Evolutionary conservation across 768 basidiomycete species (phyloP).

Genomic region (Dacryopinax primogenitus): DNA sequence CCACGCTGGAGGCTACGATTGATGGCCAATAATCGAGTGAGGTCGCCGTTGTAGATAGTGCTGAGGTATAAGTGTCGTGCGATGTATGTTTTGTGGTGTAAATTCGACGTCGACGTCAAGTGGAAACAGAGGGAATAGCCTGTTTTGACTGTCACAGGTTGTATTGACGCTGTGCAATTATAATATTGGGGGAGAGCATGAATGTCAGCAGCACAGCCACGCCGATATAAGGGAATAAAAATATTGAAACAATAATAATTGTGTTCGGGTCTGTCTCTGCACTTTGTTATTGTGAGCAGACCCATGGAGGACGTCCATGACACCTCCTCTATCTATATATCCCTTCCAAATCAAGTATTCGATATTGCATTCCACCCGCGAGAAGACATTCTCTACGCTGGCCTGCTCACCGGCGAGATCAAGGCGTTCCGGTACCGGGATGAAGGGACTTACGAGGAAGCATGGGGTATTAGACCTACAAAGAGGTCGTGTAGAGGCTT

Average conservation of each 20-base stretch:
- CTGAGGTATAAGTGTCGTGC: background rate
- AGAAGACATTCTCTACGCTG: constrained; percentile 49
- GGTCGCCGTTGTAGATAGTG: background rate
- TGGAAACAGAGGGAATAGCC: background rate
- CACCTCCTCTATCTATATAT: constrained; percentile 37
- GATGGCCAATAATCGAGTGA: background rate
- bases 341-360: constrained; percentile 67
- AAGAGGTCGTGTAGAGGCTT: constrained; percentile 75
- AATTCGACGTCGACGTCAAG: no score
- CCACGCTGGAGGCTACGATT: no score
- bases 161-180: no score
- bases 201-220: constrained; percentile 1
- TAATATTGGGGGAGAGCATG: background rate
- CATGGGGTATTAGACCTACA: constrained; percentile 57
- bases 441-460: constrained; percentile 40
- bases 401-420: constrained; percentile 66
- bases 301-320: background rate
- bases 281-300: no score
- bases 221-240: background rate
- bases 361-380: constrained; percentile 80
- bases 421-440: constrained; percentile 72
- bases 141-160: background rate
- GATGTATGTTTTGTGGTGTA: no score
- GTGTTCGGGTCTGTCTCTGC: no score
- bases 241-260: background rate